phyloP scores from a whole-genome alignment of 2,329 filamentous ascomycete genomes.

The Aspergillus glaucus region DNA sequence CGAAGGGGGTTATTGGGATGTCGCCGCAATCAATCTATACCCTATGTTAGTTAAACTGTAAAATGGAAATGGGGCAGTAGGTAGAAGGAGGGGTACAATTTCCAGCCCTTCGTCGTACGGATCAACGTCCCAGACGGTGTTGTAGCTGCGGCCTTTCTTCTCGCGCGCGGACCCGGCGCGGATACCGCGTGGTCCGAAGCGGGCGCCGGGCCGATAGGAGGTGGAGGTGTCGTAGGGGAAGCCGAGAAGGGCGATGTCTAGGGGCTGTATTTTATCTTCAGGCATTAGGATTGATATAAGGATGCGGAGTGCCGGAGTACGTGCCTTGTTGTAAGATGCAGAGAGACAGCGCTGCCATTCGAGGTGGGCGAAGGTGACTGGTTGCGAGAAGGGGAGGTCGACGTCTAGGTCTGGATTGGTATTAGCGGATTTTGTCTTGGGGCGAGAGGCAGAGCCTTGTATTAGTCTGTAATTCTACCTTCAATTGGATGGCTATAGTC shows the following conservation, averaged over 20 bases:
- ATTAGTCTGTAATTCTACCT: constrained; percentile 2
- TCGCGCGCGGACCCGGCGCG: constrained; percentile 23
- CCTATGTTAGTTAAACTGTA: background rate
- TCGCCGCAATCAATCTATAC: constrained; percentile 21
- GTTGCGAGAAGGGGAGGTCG: constrained; percentile 25
- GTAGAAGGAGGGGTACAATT: constrained; percentile 5
- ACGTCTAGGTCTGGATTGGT: constrained; percentile 17
- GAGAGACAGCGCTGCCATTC: constrained; percentile 23
- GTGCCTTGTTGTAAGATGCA: constrained; percentile 9
- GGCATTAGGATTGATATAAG: background rate
- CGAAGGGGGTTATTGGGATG: constrained; percentile 22
- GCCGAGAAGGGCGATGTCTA: constrained; percentile 28
- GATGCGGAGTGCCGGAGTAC: too few relatives aligned
- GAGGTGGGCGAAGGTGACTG: constrained; percentile 24
- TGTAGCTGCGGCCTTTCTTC: constrained; percentile 23
- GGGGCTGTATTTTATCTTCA: constrained; percentile 1
- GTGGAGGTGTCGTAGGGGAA: constrained; percentile 29
- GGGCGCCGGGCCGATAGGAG: constrained; percentile 25
- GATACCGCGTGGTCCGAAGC: constrained; percentile 27
- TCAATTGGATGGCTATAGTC: constrained; percentile 18
- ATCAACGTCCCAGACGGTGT: constrained; percentile 21
- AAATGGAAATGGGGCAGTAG: background rate
- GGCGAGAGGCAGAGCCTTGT: too few relatives aligned
- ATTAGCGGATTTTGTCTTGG: background rate
- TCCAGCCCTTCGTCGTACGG: constrained; percentile 16